phyloP scores from a whole-genome alignment of 306 rosid species.

The Cicer cuneatum region DNA sequence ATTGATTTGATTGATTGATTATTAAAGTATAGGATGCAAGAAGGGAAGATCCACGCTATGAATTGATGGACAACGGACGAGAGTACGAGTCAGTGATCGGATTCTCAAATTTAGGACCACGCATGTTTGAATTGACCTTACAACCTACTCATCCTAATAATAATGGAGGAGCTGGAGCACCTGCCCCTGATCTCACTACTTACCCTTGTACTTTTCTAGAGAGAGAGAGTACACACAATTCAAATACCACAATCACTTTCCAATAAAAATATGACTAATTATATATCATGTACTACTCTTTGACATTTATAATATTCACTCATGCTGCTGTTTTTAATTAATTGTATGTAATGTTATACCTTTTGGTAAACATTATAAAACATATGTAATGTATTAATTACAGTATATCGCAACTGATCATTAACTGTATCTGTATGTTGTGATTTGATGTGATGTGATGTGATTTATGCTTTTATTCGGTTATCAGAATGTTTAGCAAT shows the following conservation, averaged over 20 bases:
- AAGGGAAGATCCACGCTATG: slow-evolving; percentile 63
- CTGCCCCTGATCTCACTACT: slow-evolving; percentile 67
- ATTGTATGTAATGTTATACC: neutral
- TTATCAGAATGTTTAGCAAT: neutral
- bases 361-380: slow-evolving; percentile 4
- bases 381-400: slow-evolving; percentile 24
- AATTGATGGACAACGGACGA: slow-evolving; percentile 61
- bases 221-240: neutral
- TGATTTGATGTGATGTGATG: slow-evolving; percentile 15
- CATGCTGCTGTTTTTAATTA: neutral
- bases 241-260: slow-evolving; percentile 22
- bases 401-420: neutral
- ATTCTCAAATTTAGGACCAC: slow-evolving; percentile 65
- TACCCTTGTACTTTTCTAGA: slow-evolving; percentile 65
- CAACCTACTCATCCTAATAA: slow-evolving; percentile 60
- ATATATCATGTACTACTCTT: slow-evolving; percentile 12
- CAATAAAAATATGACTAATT: slow-evolving; percentile 28
- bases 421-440: slow-evolving; percentile 15
- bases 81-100: slow-evolving; percentile 64
- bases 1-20: neutral
- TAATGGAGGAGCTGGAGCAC: slow-evolving; percentile 45
- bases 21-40: slow-evolving; percentile 58
- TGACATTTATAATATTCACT: neutral
- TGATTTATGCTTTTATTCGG: slow-evolving; percentile 18
- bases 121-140: slow-evolving; percentile 64